Base-by-base conservation (phyloP, 345 rosid genomes). In the Acer negundo region DNA sequence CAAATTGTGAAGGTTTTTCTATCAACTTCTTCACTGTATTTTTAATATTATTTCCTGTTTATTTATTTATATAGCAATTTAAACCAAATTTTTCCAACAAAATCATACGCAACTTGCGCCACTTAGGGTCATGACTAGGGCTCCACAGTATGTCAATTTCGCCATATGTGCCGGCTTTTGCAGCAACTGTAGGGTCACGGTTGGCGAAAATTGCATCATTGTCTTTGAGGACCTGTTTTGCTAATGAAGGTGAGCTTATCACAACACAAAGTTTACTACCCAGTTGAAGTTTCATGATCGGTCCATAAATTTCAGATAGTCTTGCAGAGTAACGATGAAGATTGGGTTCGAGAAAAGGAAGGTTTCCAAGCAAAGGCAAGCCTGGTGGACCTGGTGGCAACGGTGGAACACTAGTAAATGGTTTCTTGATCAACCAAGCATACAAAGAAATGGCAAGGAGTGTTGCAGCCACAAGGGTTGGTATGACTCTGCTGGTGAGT, bases 361-460 rank as follows among this genome's bases (percentile, higher is more conserved):
- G 81, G 66, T 77, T 76, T 46, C 85, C 83, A 23, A 83, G n/a
- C 15, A 82, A 19, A 9, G 83, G 83, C 78, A 82, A 56, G 16
- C 84, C 84, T 5, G 20, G 38, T 7, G 81, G 84, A 51, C 81
- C 81, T 2, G 81, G 79, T 4, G 81, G 81, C n/a, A 74, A 9
- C 2, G 46, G 46, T 42, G 46, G 46, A 42, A 35, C 38, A 35
- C 38, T 35, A 0, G 46, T 42, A 42, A 42, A 42, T 42, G 46
- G 10, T 42, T 42, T 76, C 56, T 17, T 15, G 28, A 59, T 51
- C 58, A 68, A 17, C 69, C 69, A 35, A 4, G 38, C 38, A 35
- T 35, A 80, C 65, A 77, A 80, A 4, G 53, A n/a, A 46, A 80
- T 1, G 13, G 77, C 35, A 58, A 73, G 38, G 38, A 35, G 51